phyloP scores from a whole-genome alignment of 2,329 filamentous ascomycete genomes.

The Paecilomyces variotii region DNA sequence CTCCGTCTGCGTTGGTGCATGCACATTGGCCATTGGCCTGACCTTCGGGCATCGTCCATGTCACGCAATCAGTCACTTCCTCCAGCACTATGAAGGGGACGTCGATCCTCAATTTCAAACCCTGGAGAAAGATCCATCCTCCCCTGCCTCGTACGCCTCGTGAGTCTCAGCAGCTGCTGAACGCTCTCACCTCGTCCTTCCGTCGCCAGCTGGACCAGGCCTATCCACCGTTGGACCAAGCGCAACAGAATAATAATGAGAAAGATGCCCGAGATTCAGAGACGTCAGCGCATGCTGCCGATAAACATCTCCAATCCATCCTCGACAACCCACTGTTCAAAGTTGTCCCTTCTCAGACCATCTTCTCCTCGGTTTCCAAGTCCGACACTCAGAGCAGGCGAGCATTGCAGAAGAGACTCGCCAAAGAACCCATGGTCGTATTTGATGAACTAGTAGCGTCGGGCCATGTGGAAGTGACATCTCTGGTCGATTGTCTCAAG shows the following conservation, averaged over 20 bases:
- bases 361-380: slow-evolving; percentile 8
- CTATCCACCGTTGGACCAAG: slow-evolving; percentile 36
- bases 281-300: slow-evolving; percentile 25
- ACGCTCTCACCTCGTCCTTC: slow-evolving; percentile 55
- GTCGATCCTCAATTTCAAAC: slow-evolving; percentile 38
- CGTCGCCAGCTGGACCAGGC: slow-evolving; percentile 54
- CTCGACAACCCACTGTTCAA: slow-evolving; percentile 36
- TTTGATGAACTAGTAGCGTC: slow-evolving; percentile 33
- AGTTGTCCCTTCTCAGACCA: slow-evolving; percentile 22
- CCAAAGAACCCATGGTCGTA: slow-evolving; percentile 24
- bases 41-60: slow-evolving; percentile 4
- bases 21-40: not conserved
- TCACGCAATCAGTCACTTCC: slow-evolving; percentile 5
- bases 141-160: slow-evolving; percentile 45
- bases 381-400: slow-evolving; percentile 7
- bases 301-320: slow-evolving; percentile 30
- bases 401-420: slow-evolving; percentile 11
- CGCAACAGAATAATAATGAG: slow-evolving; percentile 11
- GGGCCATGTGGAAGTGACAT: slow-evolving; percentile 21
- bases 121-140: slow-evolving; percentile 47
- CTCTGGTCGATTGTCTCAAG: slow-evolving; percentile 20
- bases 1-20: not conserved
- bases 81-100: slow-evolving; percentile 44
- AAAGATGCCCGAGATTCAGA: slow-evolving; percentile 14
- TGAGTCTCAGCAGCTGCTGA: slow-evolving; percentile 53